Evolutionary conservation across 2,329 filamentous ascomycete species (phyloP).

Genomic region (Pseudopithomyces chartarum): DNA sequence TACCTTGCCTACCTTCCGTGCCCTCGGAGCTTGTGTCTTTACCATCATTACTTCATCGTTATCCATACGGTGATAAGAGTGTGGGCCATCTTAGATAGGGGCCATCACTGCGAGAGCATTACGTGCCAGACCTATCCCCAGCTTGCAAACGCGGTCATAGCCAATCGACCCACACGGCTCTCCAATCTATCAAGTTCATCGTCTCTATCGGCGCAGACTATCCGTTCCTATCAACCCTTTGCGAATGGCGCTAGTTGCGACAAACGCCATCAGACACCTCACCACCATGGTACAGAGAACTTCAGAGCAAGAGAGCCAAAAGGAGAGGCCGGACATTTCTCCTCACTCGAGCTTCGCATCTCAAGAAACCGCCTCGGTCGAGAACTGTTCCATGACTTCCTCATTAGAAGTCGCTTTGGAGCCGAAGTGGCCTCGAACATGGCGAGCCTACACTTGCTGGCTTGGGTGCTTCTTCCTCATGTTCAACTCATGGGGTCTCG

Average conservation of each 20-base stretch:
- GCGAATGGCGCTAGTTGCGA: neutral
- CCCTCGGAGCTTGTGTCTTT: neutral
- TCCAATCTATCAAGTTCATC: neutral
- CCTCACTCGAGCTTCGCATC: constrained; percentile 31
- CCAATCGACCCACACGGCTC: neutral
- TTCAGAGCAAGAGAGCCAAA: neutral
- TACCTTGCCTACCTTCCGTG: constrained; percentile 20
- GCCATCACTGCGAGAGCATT: neutral
- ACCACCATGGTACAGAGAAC: neutral
- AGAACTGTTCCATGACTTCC: constrained; percentile 18
- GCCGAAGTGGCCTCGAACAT: constrained; percentile 51
- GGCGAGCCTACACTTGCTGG: constrained; percentile 52
- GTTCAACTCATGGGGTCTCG: constrained; percentile 56
- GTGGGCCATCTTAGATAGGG: neutral
- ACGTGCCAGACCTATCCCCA: neutral
- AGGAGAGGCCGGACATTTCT: constrained; percentile 14
- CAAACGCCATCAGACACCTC: constrained; percentile 11
- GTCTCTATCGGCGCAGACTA: neutral
- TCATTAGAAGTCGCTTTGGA: constrained; percentile 29
- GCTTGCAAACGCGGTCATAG: neutral
- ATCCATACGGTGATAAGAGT: constrained; percentile 12
- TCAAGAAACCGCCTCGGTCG: constrained; percentile 27
- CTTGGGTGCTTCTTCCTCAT: constrained; percentile 57
- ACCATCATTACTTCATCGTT: neutral
- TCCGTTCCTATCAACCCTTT: neutral